Evolutionary conservation across 139 green algal species (phyloP).

Genomic region (Deuterostichococcus epilithicus): DNA sequence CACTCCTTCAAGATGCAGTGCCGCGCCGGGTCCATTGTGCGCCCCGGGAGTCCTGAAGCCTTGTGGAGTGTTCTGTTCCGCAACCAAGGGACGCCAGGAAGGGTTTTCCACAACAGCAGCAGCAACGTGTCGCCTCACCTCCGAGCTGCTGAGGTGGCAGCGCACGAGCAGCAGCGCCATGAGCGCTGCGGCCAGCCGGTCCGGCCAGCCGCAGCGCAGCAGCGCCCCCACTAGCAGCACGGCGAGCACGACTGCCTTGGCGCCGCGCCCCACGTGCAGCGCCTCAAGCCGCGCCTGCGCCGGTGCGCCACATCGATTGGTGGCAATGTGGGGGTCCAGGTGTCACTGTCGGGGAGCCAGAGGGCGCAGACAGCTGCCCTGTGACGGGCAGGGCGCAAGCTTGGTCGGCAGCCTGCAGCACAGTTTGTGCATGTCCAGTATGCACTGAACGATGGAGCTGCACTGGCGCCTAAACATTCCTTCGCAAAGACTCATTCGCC

Average conservation of each 20-base stretch:
- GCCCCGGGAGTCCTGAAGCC: too few species aligned
- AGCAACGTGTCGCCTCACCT: conserved; percentile 11
- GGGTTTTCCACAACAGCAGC: not conserved
- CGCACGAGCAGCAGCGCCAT: conserved; percentile 25
- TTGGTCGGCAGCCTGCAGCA: not conserved
- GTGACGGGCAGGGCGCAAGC: not conserved
- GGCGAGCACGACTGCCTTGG: conserved; percentile 6
- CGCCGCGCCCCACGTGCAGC: conserved; percentile 1
- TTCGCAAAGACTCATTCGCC: too few species aligned
- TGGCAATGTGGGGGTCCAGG: not conserved
- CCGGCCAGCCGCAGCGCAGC: conserved; percentile 19
- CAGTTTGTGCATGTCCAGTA: not conserved
- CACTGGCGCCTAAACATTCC: too few species aligned
- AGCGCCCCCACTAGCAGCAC: conserved; percentile 16
- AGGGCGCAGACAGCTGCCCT: too few species aligned
- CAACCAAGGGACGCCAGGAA: too few species aligned
- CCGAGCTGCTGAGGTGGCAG: conserved; percentile 33
- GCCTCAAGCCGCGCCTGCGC: conserved; percentile 24
- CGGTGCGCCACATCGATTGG: not conserved
- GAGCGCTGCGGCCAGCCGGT: conserved; percentile 24
- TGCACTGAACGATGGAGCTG: too few species aligned
- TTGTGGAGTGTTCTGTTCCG: too few species aligned
- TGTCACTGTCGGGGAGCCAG: not conserved
- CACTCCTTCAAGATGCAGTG: too few species aligned
- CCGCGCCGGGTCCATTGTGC: too few species aligned